Base-by-base conservation (phyloP, 2,329 filamentous ascomycete genomes). In the Colletotrichum sublineola region DNA sequence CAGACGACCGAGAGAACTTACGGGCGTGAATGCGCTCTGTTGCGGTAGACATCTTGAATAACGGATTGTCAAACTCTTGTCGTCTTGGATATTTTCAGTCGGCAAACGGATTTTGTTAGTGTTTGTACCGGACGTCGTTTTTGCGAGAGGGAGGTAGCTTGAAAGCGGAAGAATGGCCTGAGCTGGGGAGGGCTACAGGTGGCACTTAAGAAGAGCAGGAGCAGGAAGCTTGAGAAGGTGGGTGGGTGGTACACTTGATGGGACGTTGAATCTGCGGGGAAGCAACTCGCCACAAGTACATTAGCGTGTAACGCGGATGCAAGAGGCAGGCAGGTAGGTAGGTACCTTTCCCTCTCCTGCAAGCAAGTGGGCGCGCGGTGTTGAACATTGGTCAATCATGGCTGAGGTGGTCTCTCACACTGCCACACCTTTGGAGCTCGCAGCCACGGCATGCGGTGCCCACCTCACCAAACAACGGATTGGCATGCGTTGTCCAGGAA, bases 241-340 rank as follows among this genome's bases (percentile, higher is more conserved):
- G 36, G 36, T 29, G 36, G n/a, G 36, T 44, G 64, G 64, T 55
- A 63, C 24, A 24, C 24, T 24, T 24, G 44, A 50, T 53, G 55
- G 70, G 60, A 69, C 63, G 66, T 42, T 64, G 40, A 70, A 65
- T 70, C 66, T 73, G 70, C 55, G 70, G 70, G 70, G 66, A 70
- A 73, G 70, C 60, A 64, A 44, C 69, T 70, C 60, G 66, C 55
- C 66, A 73, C 70, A 69, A 62, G 60, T 33, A 70, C 66, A 64
- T 61, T 70, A 73, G 66, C 60, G 60, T 73, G 70, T 70, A 73
- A 70, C 70, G 60, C 48, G 29, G 38, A 46, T 61, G 60, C 53
- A 69, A 50, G 66, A 70, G 62, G 56, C 18, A 3, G 15, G 15
- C 1, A 24, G 24, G 24, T 24, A 24, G 24, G 24, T 52, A 68